These are phyloP conservation scores for Tritrichomonas musculus DNA, from an alignment of 208 protist genomes.

Conservation along the genomic window DNA sequence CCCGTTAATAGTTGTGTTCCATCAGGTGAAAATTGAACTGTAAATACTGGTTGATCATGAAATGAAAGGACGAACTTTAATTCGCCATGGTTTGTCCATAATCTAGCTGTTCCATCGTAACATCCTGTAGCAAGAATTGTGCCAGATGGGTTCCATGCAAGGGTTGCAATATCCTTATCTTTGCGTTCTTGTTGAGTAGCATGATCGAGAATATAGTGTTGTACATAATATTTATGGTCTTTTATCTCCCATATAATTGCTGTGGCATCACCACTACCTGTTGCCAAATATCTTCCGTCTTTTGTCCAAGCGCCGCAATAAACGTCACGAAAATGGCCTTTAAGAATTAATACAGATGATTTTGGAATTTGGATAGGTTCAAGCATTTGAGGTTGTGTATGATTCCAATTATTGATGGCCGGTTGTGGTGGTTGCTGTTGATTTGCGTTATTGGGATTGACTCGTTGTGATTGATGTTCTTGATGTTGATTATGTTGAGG, in stretches of 20 bases:
- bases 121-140: constrained; percentile 33
- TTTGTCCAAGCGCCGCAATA: background rate
- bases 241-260: background rate
- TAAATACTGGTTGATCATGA: constrained; percentile 67
- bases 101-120: constrained; percentile 21
- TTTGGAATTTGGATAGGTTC: no score
- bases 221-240: background rate
- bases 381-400: background rate
- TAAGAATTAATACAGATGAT: background rate
- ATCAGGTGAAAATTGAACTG: constrained; percentile 68
- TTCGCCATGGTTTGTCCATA: constrained; percentile 35
- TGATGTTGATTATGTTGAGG: background rate
- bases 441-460: background rate
- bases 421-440: background rate
- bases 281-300: background rate
- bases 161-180: background rate
- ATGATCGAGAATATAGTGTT: background rate
- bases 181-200: background rate
- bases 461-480: background rate
- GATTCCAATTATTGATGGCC: no score
- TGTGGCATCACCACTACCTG: background rate
- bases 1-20: constrained; percentile 62
- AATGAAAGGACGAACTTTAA: background rate
- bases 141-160: background rate
- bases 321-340: background rate